Percentiles rank a stretch among this genome's conserved stretches.
Evolutionary conservation across 352 stramenopile genomes (phyloP).

Genomic region (Pythium phragmiticola): DNA sequence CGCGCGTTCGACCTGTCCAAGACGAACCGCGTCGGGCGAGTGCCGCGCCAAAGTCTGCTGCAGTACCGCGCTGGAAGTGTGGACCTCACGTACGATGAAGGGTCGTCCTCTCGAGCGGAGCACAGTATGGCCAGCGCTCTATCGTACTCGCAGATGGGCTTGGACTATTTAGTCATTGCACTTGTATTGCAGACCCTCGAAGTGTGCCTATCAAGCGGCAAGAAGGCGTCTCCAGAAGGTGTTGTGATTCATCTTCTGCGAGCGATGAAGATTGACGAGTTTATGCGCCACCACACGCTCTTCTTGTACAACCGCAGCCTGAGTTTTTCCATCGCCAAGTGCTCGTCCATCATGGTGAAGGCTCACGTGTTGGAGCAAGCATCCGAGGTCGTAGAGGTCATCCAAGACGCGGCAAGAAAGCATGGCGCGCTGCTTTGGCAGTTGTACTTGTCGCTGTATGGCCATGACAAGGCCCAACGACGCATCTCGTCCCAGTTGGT

Average conservation of each 20-base stretch:
- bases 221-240: conserved; percentile 80
- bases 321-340: conserved; percentile 85
- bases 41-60: conserved; percentile 27
- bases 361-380: conserved; percentile 85
- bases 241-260: conserved; percentile 71
- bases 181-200: conserved; percentile 81
- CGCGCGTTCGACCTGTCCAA: conserved; percentile 78
- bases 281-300: conserved; percentile 81
- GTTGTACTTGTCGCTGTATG: conserved; percentile 78
- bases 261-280: conserved; percentile 85
- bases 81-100: conserved; percentile 22
- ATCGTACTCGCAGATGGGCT: conserved; percentile 74
- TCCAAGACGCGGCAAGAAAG: conserved; percentile 85
- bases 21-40: conserved; percentile 65
- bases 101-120: conserved; percentile 49
- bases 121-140: conserved; percentile 78
- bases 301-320: conserved; percentile 87
- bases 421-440: conserved; percentile 84
- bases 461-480: conserved; percentile 80
- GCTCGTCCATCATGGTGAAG: conserved; percentile 85
- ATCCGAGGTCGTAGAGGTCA: conserved; percentile 82
- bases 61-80: conserved; percentile 29
- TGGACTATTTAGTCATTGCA: conserved; percentile 80
- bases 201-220: conserved; percentile 82
- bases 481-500: conserved; percentile 86